These are phyloP conservation scores for Phyllostachys edulis DNA, from an alignment of 176 grass and related monocot genomes.

Conservation along the genomic window DNA sequence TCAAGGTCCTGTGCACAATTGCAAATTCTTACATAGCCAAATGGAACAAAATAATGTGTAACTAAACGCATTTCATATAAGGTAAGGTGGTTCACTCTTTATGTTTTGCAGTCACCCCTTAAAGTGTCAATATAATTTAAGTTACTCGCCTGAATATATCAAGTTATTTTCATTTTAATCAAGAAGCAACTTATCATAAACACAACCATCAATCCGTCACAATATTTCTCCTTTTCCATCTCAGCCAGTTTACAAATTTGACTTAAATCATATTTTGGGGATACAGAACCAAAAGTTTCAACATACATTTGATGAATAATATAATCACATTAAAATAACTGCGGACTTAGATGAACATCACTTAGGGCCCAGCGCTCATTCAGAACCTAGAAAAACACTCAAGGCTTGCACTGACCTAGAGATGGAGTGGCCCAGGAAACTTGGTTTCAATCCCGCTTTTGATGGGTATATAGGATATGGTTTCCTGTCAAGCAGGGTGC, in stretches of 20 bases:
- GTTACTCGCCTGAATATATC: constrained; percentile 12
- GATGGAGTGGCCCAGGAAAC: constrained; percentile 55
- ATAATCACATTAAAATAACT: constrained; percentile 5
- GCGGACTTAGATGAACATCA: not conserved
- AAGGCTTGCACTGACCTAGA: constrained; percentile 56
- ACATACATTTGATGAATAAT: constrained; percentile 10
- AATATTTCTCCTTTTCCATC: constrained; percentile 18
- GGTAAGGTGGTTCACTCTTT: not conserved
- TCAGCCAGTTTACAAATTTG: constrained; percentile 13
- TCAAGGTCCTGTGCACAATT: constrained; percentile 66
- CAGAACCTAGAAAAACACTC: constrained; percentile 4
- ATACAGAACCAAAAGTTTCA: constrained; percentile 6
- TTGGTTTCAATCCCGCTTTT: constrained; percentile 71
- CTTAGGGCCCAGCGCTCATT: not conserved
- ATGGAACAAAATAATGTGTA: constrained; percentile 28
- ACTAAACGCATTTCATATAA: constrained; percentile 23
- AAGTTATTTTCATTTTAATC: not conserved
- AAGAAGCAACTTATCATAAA: constrained; percentile 27
- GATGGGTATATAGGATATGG: constrained; percentile 90
- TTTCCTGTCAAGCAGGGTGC: constrained; percentile 59
- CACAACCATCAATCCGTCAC: not conserved
- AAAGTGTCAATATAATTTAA: constrained; percentile 16
- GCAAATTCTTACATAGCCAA: constrained; percentile 28
- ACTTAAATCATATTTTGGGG: constrained; percentile 3
- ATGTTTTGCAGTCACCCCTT: constrained; percentile 12